A percentile compares a stretch with the other conserved stretches of the same genome.
Conservation (phyloP, 345 rosid species). For the Punica granatum region DNA sequence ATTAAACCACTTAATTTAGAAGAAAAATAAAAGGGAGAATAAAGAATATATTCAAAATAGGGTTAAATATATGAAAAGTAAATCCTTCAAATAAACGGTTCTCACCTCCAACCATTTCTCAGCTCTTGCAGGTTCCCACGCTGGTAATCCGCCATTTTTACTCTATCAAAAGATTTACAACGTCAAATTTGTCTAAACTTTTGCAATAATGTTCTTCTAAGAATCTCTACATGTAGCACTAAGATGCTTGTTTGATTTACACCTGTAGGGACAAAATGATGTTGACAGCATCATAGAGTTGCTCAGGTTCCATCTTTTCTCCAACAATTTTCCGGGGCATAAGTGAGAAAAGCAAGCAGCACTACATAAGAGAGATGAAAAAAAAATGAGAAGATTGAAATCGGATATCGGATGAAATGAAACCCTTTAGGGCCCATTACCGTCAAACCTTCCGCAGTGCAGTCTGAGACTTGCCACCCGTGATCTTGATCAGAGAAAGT, state of each 20-base stretch:
- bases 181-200: too few relatives aligned
- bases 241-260: neutral
- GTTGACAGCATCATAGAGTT: slow-evolving; percentile 34
- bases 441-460: slow-evolving; percentile 35
- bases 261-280: slow-evolving; percentile 33
- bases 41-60: too few relatives aligned
- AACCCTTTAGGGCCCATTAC: too few relatives aligned
- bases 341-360: slow-evolving; percentile 27
- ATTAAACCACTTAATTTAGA: too few relatives aligned
- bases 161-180: slow-evolving; percentile 9
- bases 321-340: slow-evolving; percentile 28
- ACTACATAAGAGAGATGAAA: slow-evolving; percentile 9
- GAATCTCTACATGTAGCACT: too few relatives aligned
- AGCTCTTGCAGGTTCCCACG: slow-evolving; percentile 42
- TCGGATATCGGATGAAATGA: too few relatives aligned
- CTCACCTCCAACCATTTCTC: slow-evolving; percentile 27
- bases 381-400: neutral
- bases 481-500: slow-evolving; percentile 32
- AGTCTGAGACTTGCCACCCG: slow-evolving; percentile 31
- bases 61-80: neutral
- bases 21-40: too few relatives aligned
- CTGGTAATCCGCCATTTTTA: slow-evolving; percentile 36
- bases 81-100: slow-evolving; percentile 16
- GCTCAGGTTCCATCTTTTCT: slow-evolving; percentile 21
- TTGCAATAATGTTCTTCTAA: too few relatives aligned